Conservation (phyloP, 805 yeast species). For the Alloascoidea hylecoeti region DNA sequence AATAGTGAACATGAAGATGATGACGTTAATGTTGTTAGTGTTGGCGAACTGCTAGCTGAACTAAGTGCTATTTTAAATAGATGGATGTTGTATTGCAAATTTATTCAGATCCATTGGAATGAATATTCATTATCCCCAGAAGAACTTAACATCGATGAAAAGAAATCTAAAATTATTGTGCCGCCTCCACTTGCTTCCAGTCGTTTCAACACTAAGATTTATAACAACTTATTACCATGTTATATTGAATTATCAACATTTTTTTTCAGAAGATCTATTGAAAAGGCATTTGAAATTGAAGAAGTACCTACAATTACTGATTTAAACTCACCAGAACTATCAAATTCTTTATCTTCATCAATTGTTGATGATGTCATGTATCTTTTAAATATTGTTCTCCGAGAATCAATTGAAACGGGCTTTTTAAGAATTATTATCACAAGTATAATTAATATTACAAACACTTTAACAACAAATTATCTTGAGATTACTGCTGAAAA, state of each 20-base stretch:
- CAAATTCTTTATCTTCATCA: slow-evolving; percentile 42
- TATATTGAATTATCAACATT: slow-evolving; percentile 53
- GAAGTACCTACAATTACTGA: slow-evolving; percentile 42
- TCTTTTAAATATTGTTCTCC: slow-evolving; percentile 52
- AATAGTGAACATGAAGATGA: slow-evolving; percentile 11
- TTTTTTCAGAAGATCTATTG: slow-evolving; percentile 65
- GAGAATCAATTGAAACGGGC: slow-evolving; percentile 61
- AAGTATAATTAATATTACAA: slow-evolving; percentile 38
- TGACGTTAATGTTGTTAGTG: slow-evolving; percentile 35
- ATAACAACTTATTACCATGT: slow-evolving; percentile 35
- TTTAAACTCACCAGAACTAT: slow-evolving; percentile 33
- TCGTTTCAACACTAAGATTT: slow-evolving; percentile 40
- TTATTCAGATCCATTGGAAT: slow-evolving; percentile 56
- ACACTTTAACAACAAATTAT: slow-evolving; percentile 51
- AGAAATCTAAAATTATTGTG: neutral
- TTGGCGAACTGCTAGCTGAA: slow-evolving; percentile 58
- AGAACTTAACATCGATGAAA: neutral
- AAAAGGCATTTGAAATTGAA: slow-evolving; percentile 69
- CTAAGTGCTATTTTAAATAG: slow-evolving; percentile 65
- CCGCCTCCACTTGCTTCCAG: slow-evolving; percentile 17
- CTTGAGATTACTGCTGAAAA: slow-evolving; percentile 38
- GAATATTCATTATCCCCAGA: slow-evolving; percentile 17
- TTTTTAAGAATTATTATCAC: slow-evolving; percentile 38
- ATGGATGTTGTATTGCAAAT: slow-evolving; percentile 67
- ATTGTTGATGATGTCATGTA: slow-evolving; percentile 76